Evolutionary conservation across 2,329 filamentous ascomycete genomes (phyloP).

Genomic region (Helicocarpus griseus): DNA sequence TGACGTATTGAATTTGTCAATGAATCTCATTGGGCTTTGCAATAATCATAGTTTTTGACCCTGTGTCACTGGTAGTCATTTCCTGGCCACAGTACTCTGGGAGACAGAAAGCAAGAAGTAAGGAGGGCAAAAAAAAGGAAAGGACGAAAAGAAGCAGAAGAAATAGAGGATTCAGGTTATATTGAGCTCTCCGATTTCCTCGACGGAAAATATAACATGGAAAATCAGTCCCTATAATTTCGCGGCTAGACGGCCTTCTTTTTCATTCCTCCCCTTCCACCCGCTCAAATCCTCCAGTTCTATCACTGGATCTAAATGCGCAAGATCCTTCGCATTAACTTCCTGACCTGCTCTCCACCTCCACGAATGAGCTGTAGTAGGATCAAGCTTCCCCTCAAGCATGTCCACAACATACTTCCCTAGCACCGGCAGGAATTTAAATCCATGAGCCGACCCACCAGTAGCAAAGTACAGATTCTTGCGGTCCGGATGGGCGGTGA

Average conservation of each 20-base stretch:
- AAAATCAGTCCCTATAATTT: no score
- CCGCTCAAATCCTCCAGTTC: not conserved
- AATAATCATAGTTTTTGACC: no score
- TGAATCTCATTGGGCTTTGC: no score
- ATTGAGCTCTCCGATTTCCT: no score
- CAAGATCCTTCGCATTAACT: conserved; percentile 29
- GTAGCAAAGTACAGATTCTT: conserved; percentile 38
- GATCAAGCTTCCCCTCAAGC: conserved; percentile 37
- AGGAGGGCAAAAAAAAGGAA: no score
- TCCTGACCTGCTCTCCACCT: conserved; percentile 37
- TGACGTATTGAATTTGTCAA: no score
- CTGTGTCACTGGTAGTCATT: no score
- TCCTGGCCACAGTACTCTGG: no score
- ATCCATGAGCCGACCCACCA: conserved; percentile 45
- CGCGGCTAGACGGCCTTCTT: not conserved
- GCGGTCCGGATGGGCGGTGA: conserved; percentile 40
- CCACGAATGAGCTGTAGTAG: conserved; percentile 33
- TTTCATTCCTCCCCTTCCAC: not conserved
- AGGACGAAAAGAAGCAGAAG: no score
- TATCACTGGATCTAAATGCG: not conserved
- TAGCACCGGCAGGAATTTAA: conserved; percentile 44
- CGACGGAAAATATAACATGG: no score
- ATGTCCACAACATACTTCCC: conserved; percentile 42
- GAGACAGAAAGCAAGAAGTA: no score
- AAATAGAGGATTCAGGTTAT: no score